phyloP scores from a whole-genome alignment of 495 filamentous ascomycete species.

The Penicillium paradoxum region DNA sequence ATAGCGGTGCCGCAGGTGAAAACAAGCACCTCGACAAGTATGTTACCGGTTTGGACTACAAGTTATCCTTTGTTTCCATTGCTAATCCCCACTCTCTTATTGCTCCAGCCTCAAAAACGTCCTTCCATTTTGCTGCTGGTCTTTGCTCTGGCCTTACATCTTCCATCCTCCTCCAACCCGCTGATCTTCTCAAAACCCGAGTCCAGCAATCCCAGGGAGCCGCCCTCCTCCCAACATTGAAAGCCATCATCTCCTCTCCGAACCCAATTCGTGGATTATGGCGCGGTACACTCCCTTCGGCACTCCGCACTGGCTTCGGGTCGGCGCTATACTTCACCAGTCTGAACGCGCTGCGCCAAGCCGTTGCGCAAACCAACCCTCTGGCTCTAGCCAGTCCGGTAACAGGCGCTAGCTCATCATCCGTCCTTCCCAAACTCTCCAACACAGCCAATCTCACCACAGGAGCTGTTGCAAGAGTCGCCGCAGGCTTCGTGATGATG shows the following conservation, averaged over 20 bases:
- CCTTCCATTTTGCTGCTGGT: slow-evolving; percentile 86
- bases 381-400: slow-evolving; percentile 19
- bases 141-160: slow-evolving; percentile 81
- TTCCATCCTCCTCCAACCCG: slow-evolving; percentile 87
- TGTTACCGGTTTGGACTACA: not conserved
- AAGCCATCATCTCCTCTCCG: slow-evolving; percentile 57
- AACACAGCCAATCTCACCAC: slow-evolving; percentile 80
- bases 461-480: slow-evolving; percentile 75
- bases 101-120: slow-evolving; percentile 39
- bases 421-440: slow-evolving; percentile 76
- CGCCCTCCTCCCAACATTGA: slow-evolving; percentile 65
- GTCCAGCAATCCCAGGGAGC: slow-evolving; percentile 63
- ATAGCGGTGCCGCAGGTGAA: slow-evolving; percentile 33
- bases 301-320: slow-evolving; percentile 87
- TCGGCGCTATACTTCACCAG: slow-evolving; percentile 91
- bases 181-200: slow-evolving; percentile 93
- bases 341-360: slow-evolving; percentile 74
- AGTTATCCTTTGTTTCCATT: not conserved
- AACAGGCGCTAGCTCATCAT: slow-evolving; percentile 48
- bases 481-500: slow-evolving; percentile 89
- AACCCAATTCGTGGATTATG: slow-evolving; percentile 72
- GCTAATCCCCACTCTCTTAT: not conserved
- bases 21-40: slow-evolving; percentile 31
- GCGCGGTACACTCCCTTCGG: slow-evolving; percentile 88
- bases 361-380: slow-evolving; percentile 48